Conservation (phyloP, 2,329 filamentous ascomycete genomes). For the Sclerotinia nivalis region DNA sequence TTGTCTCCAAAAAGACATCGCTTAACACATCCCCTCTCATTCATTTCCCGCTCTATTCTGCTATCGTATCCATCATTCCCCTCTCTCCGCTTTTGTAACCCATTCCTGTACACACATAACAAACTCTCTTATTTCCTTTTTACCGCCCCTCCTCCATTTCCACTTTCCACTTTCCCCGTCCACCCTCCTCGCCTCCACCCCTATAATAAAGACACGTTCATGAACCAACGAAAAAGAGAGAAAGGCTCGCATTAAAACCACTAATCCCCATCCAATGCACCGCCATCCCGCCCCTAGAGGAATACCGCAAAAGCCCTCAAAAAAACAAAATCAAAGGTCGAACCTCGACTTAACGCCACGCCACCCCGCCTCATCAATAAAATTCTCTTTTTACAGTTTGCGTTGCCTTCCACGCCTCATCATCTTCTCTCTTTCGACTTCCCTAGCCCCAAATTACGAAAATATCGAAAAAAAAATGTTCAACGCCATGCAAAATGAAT, state of each 20-base stretch:
- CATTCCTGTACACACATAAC: conserved; percentile 7
- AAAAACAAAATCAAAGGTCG: conserved; percentile 1
- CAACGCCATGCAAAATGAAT: conserved; percentile 14
- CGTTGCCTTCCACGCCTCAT: background rate
- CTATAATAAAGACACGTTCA: conserved; percentile 15
- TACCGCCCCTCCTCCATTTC: background rate
- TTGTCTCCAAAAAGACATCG: background rate
- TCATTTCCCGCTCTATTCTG: conserved; percentile 2
- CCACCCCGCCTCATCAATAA: conserved; percentile 18
- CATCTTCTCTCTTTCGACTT: background rate
- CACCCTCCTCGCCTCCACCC: background rate
- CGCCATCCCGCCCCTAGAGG: background rate
- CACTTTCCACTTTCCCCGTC: background rate
- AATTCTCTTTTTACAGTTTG: conserved; percentile 17
- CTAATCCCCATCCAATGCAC: conserved; percentile 12
- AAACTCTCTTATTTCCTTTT: background rate
- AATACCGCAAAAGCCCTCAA: conserved; percentile 1
- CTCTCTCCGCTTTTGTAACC: background rate
- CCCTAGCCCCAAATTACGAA: background rate
- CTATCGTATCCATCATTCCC: conserved; percentile 2
- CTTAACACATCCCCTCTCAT: background rate
- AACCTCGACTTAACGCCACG: conserved; percentile 13
- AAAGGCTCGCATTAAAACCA: conserved; percentile 12
- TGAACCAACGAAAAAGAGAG: conserved; percentile 10
- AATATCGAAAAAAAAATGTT: background rate